phyloP scores from a whole-genome alignment of 495 filamentous ascomycete species.

The Ramalina peruviana region DNA sequence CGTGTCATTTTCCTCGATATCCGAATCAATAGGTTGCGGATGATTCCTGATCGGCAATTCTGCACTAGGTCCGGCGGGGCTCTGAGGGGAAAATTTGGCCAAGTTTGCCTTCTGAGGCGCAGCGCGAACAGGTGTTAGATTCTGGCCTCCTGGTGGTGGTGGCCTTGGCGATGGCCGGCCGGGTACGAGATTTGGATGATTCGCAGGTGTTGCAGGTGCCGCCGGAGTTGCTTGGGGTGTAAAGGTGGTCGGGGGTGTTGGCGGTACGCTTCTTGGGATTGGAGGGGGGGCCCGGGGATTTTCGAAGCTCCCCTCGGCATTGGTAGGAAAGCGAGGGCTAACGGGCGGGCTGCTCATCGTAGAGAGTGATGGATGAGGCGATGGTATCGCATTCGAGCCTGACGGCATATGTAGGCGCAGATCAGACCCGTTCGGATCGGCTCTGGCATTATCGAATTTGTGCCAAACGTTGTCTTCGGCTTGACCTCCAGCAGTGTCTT shows the following conservation, averaged over 20 bases:
- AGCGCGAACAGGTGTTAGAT: constrained; percentile 26
- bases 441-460: constrained; percentile 76
- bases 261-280: constrained; percentile 46
- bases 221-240: constrained; percentile 24
- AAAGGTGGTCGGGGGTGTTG: constrained; percentile 19
- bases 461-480: constrained; percentile 81
- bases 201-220: constrained; percentile 1
- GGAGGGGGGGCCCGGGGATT: constrained; percentile 90
- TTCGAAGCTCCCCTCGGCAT: constrained; percentile 88
- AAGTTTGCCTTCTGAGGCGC: constrained; percentile 35
- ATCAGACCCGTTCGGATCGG: constrained; percentile 39
- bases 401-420: constrained; percentile 26
- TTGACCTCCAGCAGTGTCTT: constrained; percentile 72
- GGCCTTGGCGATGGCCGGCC: constrained; percentile 37
- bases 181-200: constrained; percentile 16
- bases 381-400: constrained; percentile 12
- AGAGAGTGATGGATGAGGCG: constrained; percentile 37
- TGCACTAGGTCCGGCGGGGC: constrained; percentile 37
- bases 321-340: constrained; percentile 84
- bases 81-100: constrained; percentile 39
- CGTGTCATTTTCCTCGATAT: constrained; percentile 5
- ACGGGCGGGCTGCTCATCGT: constrained; percentile 68
- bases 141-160: constrained; percentile 50
- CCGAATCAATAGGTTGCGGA: constrained; percentile 9
- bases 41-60: constrained; percentile 26